These are phyloP conservation scores for Neopestalotiopsis sp. DNA, from an alignment of 2,329 filamentous ascomycete species.

Conservation along the genomic window DNA sequence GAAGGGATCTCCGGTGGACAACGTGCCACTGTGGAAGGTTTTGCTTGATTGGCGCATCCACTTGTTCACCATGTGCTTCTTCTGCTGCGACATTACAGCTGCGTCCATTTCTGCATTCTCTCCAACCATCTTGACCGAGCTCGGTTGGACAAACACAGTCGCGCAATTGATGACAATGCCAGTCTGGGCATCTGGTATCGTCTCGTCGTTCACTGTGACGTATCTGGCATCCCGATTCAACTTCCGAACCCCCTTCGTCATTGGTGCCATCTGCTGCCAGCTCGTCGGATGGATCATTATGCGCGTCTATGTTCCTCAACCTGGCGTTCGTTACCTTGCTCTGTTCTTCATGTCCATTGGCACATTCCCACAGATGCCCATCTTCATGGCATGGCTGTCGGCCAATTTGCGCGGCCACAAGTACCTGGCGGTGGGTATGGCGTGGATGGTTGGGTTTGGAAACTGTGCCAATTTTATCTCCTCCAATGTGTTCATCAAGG, in stretches of 20 bases:
- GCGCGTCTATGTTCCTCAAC: constrained; percentile 28
- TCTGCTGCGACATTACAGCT: constrained; percentile 37
- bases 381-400: constrained; percentile 41
- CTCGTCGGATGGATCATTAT: constrained; percentile 36
- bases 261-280: constrained; percentile 30
- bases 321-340: constrained; percentile 34
- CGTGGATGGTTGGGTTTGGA: constrained; percentile 47
- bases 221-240: constrained; percentile 30
- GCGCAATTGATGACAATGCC: constrained; percentile 37
- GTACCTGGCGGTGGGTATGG: constrained; percentile 46
- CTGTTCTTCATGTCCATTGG: constrained; percentile 36
- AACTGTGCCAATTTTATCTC: constrained; percentile 50
- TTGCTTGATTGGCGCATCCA: constrained; percentile 36
- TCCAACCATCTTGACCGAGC: constrained; percentile 34
- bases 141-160: constrained; percentile 30
- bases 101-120: constrained; percentile 33
- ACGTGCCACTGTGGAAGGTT: constrained; percentile 31
- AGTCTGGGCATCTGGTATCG: constrained; percentile 34
- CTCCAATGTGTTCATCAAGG: constrained; percentile 46
- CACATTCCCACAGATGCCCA: constrained; percentile 36
- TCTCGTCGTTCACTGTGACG: constrained; percentile 30
- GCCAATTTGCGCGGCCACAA: constrained; percentile 47
- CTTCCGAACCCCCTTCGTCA: constrained; percentile 31
- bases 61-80: constrained; percentile 36
- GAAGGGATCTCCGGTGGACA: constrained; percentile 29